phyloP scores from a whole-genome alignment of 306 rosid species.

The Sophora flavescens region DNA sequence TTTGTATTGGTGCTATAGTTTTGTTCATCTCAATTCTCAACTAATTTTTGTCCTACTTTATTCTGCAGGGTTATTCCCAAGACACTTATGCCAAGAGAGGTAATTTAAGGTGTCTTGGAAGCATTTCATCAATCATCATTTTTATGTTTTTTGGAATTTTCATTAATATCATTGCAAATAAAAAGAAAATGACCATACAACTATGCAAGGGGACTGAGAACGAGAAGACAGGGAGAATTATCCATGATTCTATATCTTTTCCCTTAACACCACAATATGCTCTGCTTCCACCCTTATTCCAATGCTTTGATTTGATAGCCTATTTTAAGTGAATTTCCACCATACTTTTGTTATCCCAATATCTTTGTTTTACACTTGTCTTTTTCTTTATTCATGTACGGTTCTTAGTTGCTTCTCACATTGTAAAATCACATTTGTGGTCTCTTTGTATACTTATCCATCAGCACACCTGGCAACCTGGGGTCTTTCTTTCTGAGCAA shows the following conservation, averaged over 20 bases:
- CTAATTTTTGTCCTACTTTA: conserved; percentile 57
- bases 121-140: conserved; percentile 38
- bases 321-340: conserved; percentile 54
- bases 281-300: conserved; percentile 5
- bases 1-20: neutral
- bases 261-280: conserved; percentile 27
- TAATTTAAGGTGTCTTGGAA: conserved; percentile 50
- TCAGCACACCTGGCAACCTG: conserved; percentile 57
- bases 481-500: conserved; percentile 52
- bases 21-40: conserved; percentile 10
- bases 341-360: conserved; percentile 74
- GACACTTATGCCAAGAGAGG: conserved; percentile 99
- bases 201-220: conserved; percentile 13
- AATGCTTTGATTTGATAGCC: conserved; percentile 48
- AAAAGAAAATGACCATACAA: conserved; percentile 57
- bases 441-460: conserved; percentile 30
- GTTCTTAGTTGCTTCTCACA: conserved; percentile 42
- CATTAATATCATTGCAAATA: conserved; percentile 13
- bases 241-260: conserved; percentile 33
- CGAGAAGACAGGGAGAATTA: conserved; percentile 46
- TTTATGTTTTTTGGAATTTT: no score
- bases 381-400: conserved; percentile 16
- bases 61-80: conserved; percentile 90
- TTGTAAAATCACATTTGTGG: conserved; percentile 27
- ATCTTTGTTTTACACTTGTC: conserved; percentile 38